Base-by-base conservation (phyloP, 2,329 filamentous ascomycete genomes). In the Pezicula rhizophila region DNA sequence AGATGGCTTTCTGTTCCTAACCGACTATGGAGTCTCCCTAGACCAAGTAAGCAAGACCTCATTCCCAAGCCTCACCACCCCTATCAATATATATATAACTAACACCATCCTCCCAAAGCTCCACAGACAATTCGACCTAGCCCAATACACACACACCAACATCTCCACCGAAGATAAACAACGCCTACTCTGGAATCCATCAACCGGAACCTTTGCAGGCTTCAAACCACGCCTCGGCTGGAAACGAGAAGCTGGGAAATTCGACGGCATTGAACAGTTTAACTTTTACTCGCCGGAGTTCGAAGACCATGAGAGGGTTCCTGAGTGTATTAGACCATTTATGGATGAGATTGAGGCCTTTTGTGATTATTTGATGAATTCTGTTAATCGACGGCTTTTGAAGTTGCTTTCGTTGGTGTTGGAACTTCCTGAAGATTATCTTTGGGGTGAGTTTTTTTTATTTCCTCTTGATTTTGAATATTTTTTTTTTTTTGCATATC, bases 251-350 rank as follows among this genome's bases (percentile, higher is more conserved):
- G 67, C 64, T 2, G 72, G 70, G 2, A 56, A 64, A 11, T 58
- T 66, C 14, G 75, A 77, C 55, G 74, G 73, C 3, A 77, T 77
- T 47, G 74, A 78, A 53, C 74, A 77, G 51, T 78, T 77, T 61
- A 77, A 77, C 61, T 77, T 56, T 20, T 56, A 56, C 35, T 51
- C 52, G 1, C 45, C 49, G 1, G 47, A 56, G 37, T 56, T 56
- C 18, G 49, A 42, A 17, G 54, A 56, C 17, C 25, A 18, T 23
- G 18, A 50, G 3, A 47, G 41, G 18, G 53, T 55, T 14, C 75
- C 74, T 1, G 65, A 52, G n/a, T 76, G 73, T 44, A 58, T 75
- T 1, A 65, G 68, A 47, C 72, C 73, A 0, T 74, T 74, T 51
- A 74, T 75, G 71, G 72, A 75, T 51, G 73, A 75, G 52, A 73